Percentiles rank a stretch among this genome's conserved stretches.
These are phyloP conservation scores for Chlorencoelia australis DNA, from an alignment of 2,329 filamentous ascomycete species.

Conservation along the genomic window DNA sequence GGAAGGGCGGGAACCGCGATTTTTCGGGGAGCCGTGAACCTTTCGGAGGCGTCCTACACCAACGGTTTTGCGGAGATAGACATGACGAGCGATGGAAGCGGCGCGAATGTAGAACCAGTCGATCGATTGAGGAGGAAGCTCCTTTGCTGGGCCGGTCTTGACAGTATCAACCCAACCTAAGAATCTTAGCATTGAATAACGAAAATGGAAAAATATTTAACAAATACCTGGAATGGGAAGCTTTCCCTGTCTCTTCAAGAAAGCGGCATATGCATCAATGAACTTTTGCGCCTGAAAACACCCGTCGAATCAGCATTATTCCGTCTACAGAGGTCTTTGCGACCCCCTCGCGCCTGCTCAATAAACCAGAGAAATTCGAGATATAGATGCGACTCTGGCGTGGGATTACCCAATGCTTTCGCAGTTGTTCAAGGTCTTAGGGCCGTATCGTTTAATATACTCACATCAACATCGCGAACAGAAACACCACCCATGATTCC, in stretches of 20 bases:
- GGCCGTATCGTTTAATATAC: conserved; percentile 37
- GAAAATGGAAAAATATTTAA: not conserved
- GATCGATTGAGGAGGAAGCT: conserved; percentile 94
- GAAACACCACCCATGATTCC: conserved; percentile 73
- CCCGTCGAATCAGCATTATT: conserved; percentile 55
- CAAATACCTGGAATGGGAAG: conserved; percentile 75
- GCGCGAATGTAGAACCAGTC: conserved; percentile 95
- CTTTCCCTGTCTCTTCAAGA: conserved; percentile 92
- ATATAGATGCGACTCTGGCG: too few species aligned
- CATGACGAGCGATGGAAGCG: conserved; percentile 89
- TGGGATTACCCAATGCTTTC: too few species aligned
- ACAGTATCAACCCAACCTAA: conserved; percentile 98
- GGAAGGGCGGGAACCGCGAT: conserved; percentile 83
- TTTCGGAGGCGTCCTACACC: conserved; percentile 96
- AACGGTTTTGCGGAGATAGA: conserved; percentile 99
- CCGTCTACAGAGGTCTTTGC: conserved; percentile 63
- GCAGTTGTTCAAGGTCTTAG: too few species aligned
- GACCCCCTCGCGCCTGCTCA: conserved; percentile 65
- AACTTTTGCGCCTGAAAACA: conserved; percentile 69
- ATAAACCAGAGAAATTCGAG: too few species aligned
- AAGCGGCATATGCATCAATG: conserved; percentile 75
- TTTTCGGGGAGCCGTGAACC: conserved; percentile 93
- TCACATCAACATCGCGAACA: conserved; percentile 80
- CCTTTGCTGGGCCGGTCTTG: conserved; percentile 94
- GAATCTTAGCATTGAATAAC: not conserved